A percentile compares a stretch with the other conserved stretches of the same genome.
These are phyloP conservation scores for Letharia columbiana DNA, from an alignment of 495 filamentous ascomycete genomes.

Conservation along the genomic window DNA sequence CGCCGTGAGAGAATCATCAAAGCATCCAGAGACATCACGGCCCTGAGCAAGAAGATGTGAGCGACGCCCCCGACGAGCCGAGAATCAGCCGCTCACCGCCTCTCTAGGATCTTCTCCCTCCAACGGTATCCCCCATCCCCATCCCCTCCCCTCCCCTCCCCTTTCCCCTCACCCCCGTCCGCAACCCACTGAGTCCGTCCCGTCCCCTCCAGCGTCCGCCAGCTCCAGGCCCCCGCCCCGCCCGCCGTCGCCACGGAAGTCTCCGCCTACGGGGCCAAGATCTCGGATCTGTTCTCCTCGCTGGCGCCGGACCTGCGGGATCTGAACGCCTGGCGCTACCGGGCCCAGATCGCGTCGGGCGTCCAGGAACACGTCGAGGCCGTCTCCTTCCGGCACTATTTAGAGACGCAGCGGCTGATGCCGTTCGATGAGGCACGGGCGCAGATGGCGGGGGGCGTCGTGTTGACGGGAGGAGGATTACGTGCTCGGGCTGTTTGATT, in stretches of 20 bases:
- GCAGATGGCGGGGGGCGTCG: constrained; percentile 45
- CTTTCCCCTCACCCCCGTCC: too few relatives aligned
- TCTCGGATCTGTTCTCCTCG: constrained; percentile 54
- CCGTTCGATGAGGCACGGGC: constrained; percentile 48
- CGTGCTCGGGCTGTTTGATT: constrained; percentile 82
- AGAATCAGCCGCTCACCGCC: constrained; percentile 9
- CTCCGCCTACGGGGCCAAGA: constrained; percentile 53
- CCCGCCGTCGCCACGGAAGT: constrained; percentile 55
- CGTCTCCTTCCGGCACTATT: constrained; percentile 76
- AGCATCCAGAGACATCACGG: constrained; percentile 82
- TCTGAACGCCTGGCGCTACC: constrained; percentile 77
- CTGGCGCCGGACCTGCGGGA: constrained; percentile 65
- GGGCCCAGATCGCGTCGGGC: constrained; percentile 61
- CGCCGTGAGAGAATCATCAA: constrained; percentile 84
- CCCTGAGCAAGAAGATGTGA: constrained; percentile 94
- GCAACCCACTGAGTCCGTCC: neutral
- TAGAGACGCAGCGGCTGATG: constrained; percentile 66
- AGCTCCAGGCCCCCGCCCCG: constrained; percentile 55
- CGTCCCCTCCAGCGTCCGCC: constrained; percentile 47
- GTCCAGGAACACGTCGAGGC: constrained; percentile 93
- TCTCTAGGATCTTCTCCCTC: constrained; percentile 74
- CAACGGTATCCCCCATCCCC: constrained; percentile 55
- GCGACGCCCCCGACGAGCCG: constrained; percentile 3
- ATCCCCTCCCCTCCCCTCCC: constrained; percentile 5
- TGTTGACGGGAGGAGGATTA: constrained; percentile 75